Conservation (phyloP, 1,284 basidiomycete species). For the Papiliotrema flavescens region DNA sequence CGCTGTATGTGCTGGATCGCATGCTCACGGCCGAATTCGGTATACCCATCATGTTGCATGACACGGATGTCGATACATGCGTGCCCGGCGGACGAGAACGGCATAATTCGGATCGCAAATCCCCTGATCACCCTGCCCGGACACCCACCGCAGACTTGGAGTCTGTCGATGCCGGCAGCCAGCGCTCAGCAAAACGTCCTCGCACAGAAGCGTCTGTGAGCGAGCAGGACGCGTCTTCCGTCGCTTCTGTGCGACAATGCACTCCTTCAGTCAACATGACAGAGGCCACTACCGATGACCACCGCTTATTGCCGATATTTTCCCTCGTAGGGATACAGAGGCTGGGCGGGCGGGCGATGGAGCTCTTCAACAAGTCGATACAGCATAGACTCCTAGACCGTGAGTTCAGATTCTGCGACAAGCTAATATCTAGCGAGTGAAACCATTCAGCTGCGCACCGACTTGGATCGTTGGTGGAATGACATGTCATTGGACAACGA, state of each 20-base stretch:
- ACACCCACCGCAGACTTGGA: neutral
- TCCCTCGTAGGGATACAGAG: slow-evolving; percentile 10
- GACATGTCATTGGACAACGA: slow-evolving; percentile 14
- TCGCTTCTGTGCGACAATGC: too few relatives aligned
- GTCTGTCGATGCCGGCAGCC: neutral
- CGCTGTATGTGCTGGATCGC: slow-evolving; percentile 22
- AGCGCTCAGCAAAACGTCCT: neutral
- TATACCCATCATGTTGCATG: slow-evolving; percentile 22
- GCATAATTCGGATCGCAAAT: slow-evolving; percentile 1
- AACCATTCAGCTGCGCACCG: slow-evolving; percentile 14
- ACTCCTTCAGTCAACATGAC: neutral
- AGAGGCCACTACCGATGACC: neutral
- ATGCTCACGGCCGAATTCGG: slow-evolving; percentile 25
- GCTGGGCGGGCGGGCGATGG: slow-evolving; percentile 23
- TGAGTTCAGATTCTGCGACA: neutral
- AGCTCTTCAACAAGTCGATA: slow-evolving; percentile 22
- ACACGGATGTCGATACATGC: slow-evolving; percentile 27
- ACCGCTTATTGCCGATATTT: neutral
- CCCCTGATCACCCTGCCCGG: slow-evolving; percentile 7
- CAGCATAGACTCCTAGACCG: slow-evolving; percentile 10
- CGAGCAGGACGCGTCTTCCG: too few relatives aligned
- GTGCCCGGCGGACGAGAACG: slow-evolving; percentile 17
- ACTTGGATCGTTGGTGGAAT: slow-evolving; percentile 28
- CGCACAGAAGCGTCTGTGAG: neutral
- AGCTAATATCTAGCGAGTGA: slow-evolving; percentile 11